Base-by-base conservation (phyloP, 2,329 filamentous ascomycete genomes). In the Fusarium circinatum region DNA sequence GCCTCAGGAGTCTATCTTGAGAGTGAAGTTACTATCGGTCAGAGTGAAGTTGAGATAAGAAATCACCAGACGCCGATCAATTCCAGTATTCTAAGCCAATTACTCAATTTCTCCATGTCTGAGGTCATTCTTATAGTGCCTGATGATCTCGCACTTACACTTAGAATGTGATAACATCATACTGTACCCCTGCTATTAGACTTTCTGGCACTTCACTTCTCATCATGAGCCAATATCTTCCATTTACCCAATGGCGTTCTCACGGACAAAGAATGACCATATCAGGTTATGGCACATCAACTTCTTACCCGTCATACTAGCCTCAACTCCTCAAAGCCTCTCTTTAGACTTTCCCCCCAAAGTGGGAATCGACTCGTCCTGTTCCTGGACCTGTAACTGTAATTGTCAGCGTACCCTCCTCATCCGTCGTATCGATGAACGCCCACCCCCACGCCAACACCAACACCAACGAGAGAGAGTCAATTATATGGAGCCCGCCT, bases 91-190 rank as follows among this genome's bases (percentile, higher is more conserved):
- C 14, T 26, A 42, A 52, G 49, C 34, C 45, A 26, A 39, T 39
- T 48, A 36, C 48, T 49, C 15, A 36, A 28, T 44, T 55, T 42
- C 54, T 36, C 39, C 63, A 54, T 54, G 38, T 64, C 55, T 70
- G 72, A 76, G 72, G 48, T 69, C 71, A 71, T 56, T 55, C 55
- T 32, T 62, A 18, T 42, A 74, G 65, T 71, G 55, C 63, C 74
- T 75, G 71, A 68, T 72, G 73, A 68, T 75, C 68, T 47, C 48
- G 38, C n/a, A 38, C 17, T 32, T 28, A 17, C 9, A 36, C 49
- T 36, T 26, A 36, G 32, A 28, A 36, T 36, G 30, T 38, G 47
- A 57, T 65, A 68, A 32, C 63, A 72, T 72, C 52, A 71, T 63
- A 42, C 36, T 26, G 34, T 60, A 36, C 34, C 70, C 54, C n/a